Conservation (phyloP, 2,329 filamentous ascomycete genomes). For the Colletotrichum cereale region DNA sequence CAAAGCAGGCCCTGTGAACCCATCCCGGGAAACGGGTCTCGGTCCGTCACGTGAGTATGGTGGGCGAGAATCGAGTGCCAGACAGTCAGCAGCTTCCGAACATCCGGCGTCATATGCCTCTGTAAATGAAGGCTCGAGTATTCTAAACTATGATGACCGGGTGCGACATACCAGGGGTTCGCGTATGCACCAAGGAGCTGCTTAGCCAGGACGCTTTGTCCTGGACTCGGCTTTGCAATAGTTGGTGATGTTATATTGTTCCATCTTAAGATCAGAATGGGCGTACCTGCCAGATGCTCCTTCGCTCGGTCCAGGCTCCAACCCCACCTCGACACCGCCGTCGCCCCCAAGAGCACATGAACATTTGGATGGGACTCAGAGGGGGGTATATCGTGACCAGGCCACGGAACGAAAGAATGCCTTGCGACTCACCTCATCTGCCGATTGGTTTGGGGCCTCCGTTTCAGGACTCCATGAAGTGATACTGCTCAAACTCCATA, state of each 20-base stretch:
- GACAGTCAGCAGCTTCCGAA: slow-evolving; percentile 59
- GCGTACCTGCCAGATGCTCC: slow-evolving; percentile 68
- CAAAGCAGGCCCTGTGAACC: slow-evolving; percentile 48
- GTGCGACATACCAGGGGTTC: slow-evolving; percentile 73
- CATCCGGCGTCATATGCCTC: slow-evolving; percentile 66
- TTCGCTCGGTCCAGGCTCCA: background rate
- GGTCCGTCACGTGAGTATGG: slow-evolving; percentile 55
- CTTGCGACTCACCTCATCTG: background rate
- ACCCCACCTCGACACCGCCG: background rate
- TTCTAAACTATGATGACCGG: slow-evolving; percentile 72
- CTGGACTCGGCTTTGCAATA: background rate
- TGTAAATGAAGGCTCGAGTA: slow-evolving; percentile 77
- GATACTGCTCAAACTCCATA: slow-evolving; percentile 16
- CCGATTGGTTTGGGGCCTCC: background rate
- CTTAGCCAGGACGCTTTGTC: slow-evolving; percentile 6
- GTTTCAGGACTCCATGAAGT: slow-evolving; percentile 16
- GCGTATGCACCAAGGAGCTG: slow-evolving; percentile 42
- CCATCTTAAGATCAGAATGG: slow-evolving; percentile 47
- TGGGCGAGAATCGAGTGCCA: slow-evolving; percentile 62
- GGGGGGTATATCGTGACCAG: slow-evolving; percentile 12
- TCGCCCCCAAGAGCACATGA: background rate
- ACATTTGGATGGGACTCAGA: slow-evolving; percentile 8
- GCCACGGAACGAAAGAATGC: slow-evolving; percentile 12
- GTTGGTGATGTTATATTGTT: background rate
- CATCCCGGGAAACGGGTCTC: slow-evolving; percentile 59